Conservation (phyloP, 2,329 filamentous ascomycete species). For the Ophiosphaerella narmari region DNA sequence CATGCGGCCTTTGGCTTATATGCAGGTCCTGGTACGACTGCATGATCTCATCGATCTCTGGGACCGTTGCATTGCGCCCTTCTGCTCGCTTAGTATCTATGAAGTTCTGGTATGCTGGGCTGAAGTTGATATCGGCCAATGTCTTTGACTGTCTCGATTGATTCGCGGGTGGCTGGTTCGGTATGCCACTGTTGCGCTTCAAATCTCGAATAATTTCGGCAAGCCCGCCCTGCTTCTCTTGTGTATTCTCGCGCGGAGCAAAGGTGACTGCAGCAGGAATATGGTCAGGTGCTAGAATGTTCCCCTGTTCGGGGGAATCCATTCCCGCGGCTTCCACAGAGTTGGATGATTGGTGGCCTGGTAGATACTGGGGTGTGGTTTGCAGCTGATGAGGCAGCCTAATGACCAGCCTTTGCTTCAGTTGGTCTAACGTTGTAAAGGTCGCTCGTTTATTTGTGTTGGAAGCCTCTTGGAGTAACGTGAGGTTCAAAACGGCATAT, state of each 20-base stretch:
- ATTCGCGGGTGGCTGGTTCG: slow-evolving; percentile 6
- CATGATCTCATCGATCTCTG: slow-evolving; percentile 43
- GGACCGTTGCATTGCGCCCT: slow-evolving; percentile 31
- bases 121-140: slow-evolving; percentile 19
- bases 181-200: slow-evolving; percentile 18
- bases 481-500: slow-evolving; percentile 30
- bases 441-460: slow-evolving; percentile 43
- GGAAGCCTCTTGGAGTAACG: slow-evolving; percentile 43
- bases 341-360: slow-evolving; percentile 9
- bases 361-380: slow-evolving; percentile 1
- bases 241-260: slow-evolving; percentile 10
- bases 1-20: slow-evolving; percentile 1
- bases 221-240: slow-evolving; percentile 22
- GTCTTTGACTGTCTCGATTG: slow-evolving; percentile 4
- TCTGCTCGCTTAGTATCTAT: slow-evolving; percentile 19
- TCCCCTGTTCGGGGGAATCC: background rate
- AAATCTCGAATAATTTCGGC: slow-evolving; percentile 26
- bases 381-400: slow-evolving; percentile 25
- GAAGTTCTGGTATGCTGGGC: slow-evolving; percentile 28
- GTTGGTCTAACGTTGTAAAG: slow-evolving; percentile 39
- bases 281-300: background rate
- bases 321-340: slow-evolving; percentile 23
- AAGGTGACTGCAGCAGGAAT: slow-evolving; percentile 27
- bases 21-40: slow-evolving; percentile 33
- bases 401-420: slow-evolving; percentile 45